phyloP scores from a whole-genome alignment of 2,329 filamentous ascomycete species.

The Cercospora canescens region DNA sequence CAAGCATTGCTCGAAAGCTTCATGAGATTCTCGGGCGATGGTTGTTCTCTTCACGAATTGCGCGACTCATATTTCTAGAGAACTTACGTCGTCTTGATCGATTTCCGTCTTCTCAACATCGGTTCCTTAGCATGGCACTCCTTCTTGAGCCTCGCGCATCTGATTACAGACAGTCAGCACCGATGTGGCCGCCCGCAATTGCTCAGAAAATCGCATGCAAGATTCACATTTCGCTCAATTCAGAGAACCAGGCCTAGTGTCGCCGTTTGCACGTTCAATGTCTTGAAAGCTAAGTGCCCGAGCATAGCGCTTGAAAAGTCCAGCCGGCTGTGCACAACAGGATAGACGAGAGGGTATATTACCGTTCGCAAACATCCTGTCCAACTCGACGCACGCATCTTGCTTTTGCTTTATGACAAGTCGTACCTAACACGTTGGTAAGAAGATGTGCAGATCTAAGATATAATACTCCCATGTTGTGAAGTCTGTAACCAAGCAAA shows the following conservation, averaged over 20 bases:
- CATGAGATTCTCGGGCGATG: neutral
- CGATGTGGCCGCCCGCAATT: neutral
- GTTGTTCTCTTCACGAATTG: neutral
- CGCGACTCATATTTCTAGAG: neutral
- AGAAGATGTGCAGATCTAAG: neutral
- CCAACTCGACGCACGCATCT: constrained; percentile 33
- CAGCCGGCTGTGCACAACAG: neutral
- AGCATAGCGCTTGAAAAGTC: neutral
- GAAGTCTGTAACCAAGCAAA: neutral
- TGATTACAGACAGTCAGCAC: constrained; percentile 11
- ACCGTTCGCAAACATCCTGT: constrained; percentile 31
- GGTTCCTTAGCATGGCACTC: constrained; percentile 34
- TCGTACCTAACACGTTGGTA: constrained; percentile 22
- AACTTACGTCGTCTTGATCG: constrained; percentile 33
- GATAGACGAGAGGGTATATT: neutral
- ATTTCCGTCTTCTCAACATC: constrained; percentile 28
- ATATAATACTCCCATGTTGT: neutral
- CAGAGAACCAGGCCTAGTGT: neutral
- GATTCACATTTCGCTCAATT: neutral
- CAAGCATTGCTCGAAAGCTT: neutral
- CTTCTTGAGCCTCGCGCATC: constrained; percentile 34
- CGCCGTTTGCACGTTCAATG: neutral
- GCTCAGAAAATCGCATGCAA: neutral
- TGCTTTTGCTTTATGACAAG: constrained; percentile 37
- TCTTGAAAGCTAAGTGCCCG: neutral